A percentile compares a stretch with the other conserved stretches of the same genome.
phyloP scores from a whole-genome alignment of 2,329 filamentous ascomycete species.

The Rutstroemia sydowiana region DNA sequence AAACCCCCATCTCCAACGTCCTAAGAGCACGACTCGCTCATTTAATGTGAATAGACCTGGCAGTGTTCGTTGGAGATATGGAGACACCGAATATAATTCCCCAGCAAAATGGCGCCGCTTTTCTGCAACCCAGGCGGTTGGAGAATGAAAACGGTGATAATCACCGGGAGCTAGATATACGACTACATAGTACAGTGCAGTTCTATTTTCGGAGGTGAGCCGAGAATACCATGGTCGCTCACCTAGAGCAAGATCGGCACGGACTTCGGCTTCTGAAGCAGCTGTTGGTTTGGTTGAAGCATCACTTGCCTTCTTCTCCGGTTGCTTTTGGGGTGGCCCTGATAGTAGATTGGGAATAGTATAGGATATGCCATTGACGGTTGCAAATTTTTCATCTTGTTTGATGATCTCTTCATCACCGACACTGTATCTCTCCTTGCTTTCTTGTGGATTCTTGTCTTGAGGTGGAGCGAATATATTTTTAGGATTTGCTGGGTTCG shows the following conservation, averaged over 20 bases:
- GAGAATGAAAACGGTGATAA: constrained; percentile 97
- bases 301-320: constrained; percentile 50
- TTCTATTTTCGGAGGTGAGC: constrained; percentile 54
- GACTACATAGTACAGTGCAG: constrained; percentile 84
- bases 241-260: constrained; percentile 71
- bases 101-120: constrained; percentile 94
- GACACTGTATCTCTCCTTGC: constrained; percentile 22
- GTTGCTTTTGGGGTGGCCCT: constrained; percentile 44
- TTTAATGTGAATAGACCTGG: constrained; percentile 95
- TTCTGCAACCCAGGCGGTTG: constrained; percentile 91
- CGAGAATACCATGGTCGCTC: constrained; percentile 64
- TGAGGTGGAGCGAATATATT: constrained; percentile 39
- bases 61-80: constrained; percentile 85
- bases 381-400: constrained; percentile 86
- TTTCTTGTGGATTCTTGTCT: constrained; percentile 15
- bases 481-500: constrained; percentile 31
- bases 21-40: constrained; percentile 87
- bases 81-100: constrained; percentile 90
- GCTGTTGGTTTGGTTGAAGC: constrained; percentile 62
- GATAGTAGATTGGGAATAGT: constrained; percentile 83
- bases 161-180: constrained; percentile 95
- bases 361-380: constrained; percentile 91
- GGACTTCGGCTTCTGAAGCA: constrained; percentile 74
- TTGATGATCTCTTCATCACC: constrained; percentile 58
- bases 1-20: constrained; percentile 94